Evolutionary conservation across 352 stramenopile genomes (phyloP).

Genomic region (Pythium myriotylum): DNA sequence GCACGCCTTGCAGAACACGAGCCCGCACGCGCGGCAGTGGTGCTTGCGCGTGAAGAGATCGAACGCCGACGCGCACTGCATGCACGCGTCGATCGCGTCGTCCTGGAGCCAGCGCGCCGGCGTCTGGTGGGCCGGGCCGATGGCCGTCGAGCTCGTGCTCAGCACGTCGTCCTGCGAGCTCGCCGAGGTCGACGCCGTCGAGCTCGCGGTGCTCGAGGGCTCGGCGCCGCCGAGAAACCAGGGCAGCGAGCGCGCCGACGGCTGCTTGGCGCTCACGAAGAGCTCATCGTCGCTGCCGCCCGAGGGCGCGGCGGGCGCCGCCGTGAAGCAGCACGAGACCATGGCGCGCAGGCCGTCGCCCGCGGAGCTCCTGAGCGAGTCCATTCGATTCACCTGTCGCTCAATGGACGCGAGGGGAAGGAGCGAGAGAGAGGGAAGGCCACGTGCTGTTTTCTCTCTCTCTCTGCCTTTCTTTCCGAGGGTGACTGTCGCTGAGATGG

Average conservation of each 20-base stretch:
- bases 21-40: slow-evolving; percentile 79
- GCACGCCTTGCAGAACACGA: slow-evolving; percentile 62
- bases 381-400: slow-evolving; percentile 7
- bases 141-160: slow-evolving; percentile 16
- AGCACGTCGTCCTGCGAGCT: slow-evolving; percentile 23
- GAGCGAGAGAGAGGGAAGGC: not conserved
- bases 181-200: not conserved
- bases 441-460: not conserved
- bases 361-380: slow-evolving; percentile 16
- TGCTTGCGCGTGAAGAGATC: slow-evolving; percentile 87
- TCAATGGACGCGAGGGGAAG: no score
- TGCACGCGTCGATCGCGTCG: slow-evolving; percentile 50
- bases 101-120: slow-evolving; percentile 68
- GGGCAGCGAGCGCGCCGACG: slow-evolving; percentile 17
- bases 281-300: slow-evolving; percentile 32
- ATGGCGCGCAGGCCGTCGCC: slow-evolving; percentile 44
- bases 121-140: slow-evolving; percentile 33
- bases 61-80: slow-evolving; percentile 50
- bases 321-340: slow-evolving; percentile 66
- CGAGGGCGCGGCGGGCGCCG: slow-evolving; percentile 26
- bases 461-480: not conserved
- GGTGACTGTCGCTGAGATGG: slow-evolving; percentile 1
- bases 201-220: not conserved
- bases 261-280: slow-evolving; percentile 40
- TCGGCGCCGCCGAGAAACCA: slow-evolving; percentile 22